Evolutionary conservation across 768 basidiomycete species (phyloP).

Genomic region (Trametes gibbosa): DNA sequence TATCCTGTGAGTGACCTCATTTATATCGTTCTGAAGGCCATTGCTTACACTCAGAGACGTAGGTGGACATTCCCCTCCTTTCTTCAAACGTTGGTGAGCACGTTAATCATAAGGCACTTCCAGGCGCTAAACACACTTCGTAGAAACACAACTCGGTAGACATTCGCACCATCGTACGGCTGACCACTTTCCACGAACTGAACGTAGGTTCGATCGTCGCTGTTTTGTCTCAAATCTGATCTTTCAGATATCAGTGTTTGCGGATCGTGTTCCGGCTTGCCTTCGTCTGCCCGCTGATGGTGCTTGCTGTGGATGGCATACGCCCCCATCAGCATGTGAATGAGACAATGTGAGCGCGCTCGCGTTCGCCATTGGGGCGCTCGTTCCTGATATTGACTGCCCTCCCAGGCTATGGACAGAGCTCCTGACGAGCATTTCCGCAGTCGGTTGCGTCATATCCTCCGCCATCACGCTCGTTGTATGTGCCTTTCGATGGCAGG

Average conservation of each 20-base stretch:
- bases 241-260: slow-evolving; percentile 45
- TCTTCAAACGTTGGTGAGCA: slow-evolving; percentile 54
- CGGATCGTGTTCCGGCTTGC: slow-evolving; percentile 73
- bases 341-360: slow-evolving; percentile 44
- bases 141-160: slow-evolving; percentile 67
- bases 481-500: slow-evolving; percentile 16
- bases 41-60: slow-evolving; percentile 2
- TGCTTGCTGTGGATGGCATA: slow-evolving; percentile 69
- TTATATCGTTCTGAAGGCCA: background rate
- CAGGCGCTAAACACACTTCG: background rate
- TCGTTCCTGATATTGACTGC: background rate
- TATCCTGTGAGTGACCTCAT: slow-evolving; percentile 48
- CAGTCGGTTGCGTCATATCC: slow-evolving; percentile 61
- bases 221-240: background rate
- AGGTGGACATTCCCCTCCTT: slow-evolving; percentile 71
- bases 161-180: slow-evolving; percentile 57
- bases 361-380: background rate
- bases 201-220: slow-evolving; percentile 52
- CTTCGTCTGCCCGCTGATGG: slow-evolving; percentile 61
- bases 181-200: slow-evolving; percentile 79
- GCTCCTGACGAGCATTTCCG: slow-evolving; percentile 54
- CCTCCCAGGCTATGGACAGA: slow-evolving; percentile 41
- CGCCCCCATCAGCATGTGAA: slow-evolving; percentile 63
- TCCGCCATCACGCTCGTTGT: slow-evolving; percentile 76
- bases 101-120: no score